These are phyloP conservation scores for Solanum chilense DNA, from an alignment of 257 asterid genomes.

Conservation along the genomic window DNA sequence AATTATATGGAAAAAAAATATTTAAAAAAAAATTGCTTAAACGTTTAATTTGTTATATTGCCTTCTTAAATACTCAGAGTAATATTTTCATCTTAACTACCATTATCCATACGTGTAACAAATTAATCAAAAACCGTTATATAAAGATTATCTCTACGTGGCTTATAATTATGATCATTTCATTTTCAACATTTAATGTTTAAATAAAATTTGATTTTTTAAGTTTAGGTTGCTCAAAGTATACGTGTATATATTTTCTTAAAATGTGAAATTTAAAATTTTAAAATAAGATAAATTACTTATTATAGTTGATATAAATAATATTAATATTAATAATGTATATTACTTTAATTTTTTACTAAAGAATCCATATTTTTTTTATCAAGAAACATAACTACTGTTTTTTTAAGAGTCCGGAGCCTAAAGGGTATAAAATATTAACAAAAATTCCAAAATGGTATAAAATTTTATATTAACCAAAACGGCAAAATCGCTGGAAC, in stretches of 20 bases:
- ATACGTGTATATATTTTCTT: neutral
- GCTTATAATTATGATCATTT: neutral
- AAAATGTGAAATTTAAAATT: neutral
- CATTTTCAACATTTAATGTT: neutral
- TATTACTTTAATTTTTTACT: no score
- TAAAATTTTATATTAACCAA: no score
- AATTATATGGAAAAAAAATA: accelerated
- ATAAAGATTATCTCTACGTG: neutral
- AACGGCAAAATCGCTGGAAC: no score
- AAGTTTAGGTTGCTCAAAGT: neutral
- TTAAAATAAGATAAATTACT: neutral
- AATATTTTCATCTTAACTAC: neutral
- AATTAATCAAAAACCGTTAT: neutral
- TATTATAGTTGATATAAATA: neutral
- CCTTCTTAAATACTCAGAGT: neutral
- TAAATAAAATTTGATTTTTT: neutral
- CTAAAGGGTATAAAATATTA: no score
- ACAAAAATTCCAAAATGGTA: no score
- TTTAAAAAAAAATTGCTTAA: neutral
- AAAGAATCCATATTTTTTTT: no score
- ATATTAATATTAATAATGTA: no score
- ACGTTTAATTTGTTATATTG: neutral
- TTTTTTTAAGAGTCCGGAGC: no score
- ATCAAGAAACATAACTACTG: no score
- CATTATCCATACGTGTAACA: neutral